Evolutionary conservation across 768 basidiomycete species (phyloP).

Genomic region (Boletus eberwhitei): DNA sequence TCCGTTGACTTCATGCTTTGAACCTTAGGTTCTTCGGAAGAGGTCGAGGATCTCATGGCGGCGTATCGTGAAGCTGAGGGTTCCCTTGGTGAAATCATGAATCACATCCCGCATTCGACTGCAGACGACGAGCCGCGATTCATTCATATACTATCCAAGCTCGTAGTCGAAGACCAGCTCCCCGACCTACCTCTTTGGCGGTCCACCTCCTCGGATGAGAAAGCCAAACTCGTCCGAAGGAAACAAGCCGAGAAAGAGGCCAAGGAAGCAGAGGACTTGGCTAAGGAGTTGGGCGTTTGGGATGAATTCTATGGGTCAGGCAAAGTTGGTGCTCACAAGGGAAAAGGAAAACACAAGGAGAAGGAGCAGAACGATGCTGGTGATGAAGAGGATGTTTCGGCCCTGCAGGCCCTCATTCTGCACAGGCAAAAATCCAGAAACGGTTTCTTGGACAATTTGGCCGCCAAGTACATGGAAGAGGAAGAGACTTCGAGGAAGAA

Average conservation of each 20-base stretch:
- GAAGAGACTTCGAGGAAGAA: slow-evolving; percentile 33
- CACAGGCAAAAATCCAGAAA: slow-evolving; percentile 70
- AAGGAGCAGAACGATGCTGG: slow-evolving; percentile 33
- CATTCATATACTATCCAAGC: slow-evolving; percentile 58
- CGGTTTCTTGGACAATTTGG: slow-evolving; percentile 71
- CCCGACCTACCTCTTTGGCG: slow-evolving; percentile 60
- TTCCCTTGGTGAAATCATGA: slow-evolving; percentile 78
- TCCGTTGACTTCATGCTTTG: background rate
- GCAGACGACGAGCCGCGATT: slow-evolving; percentile 85
- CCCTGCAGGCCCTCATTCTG: slow-evolving; percentile 77
- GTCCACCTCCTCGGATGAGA: slow-evolving; percentile 71
- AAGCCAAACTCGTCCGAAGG: slow-evolving; percentile 67
- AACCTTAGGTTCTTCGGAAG: slow-evolving; percentile 75
- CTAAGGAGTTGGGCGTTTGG: slow-evolving; percentile 90
- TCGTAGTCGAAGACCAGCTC: slow-evolving; percentile 63
- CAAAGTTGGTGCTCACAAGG: slow-evolving; percentile 57
- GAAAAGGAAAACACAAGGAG: slow-evolving; percentile 48
- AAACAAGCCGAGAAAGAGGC: slow-evolving; percentile 79
- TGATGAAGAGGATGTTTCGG: slow-evolving; percentile 61
- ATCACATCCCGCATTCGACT: slow-evolving; percentile 81
- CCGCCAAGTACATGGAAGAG: slow-evolving; percentile 59
- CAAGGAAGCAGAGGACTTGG: slow-evolving; percentile 76
- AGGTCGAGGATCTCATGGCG: slow-evolving; percentile 69
- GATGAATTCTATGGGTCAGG: slow-evolving; percentile 88
- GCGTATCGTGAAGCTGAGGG: slow-evolving; percentile 75